These are phyloP conservation scores for Nannizziopsis barbatae DNA, from an alignment of 2,329 filamentous ascomycete species.

Conservation along the genomic window DNA sequence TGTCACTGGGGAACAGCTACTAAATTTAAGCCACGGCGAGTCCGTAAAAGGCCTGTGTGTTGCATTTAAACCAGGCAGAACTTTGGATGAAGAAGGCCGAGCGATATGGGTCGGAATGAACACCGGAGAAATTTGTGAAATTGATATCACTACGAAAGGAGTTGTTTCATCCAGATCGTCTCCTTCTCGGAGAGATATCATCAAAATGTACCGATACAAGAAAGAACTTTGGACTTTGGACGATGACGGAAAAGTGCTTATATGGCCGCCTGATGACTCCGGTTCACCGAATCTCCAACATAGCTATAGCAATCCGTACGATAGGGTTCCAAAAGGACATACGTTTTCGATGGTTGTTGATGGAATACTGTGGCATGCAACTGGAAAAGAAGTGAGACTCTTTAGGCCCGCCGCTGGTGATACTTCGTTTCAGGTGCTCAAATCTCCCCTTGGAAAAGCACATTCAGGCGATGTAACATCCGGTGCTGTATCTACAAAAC, in stretches of 20 bases:
- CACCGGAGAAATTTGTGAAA: constrained; percentile 75
- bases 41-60: constrained; percentile 70
- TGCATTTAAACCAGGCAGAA: constrained; percentile 69
- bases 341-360: constrained; percentile 83
- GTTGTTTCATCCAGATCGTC: constrained; percentile 59
- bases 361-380: constrained; percentile 75
- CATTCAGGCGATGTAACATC: constrained; percentile 79
- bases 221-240: constrained; percentile 92
- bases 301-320: constrained; percentile 56
- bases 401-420: constrained; percentile 63
- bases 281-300: constrained; percentile 63
- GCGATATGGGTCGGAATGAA: constrained; percentile 85
- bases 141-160: constrained; percentile 65
- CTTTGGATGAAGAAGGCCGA: constrained; percentile 68
- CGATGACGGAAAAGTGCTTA: constrained; percentile 70
- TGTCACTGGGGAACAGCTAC: constrained; percentile 64
- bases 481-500: constrained; percentile 61
- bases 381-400: constrained; percentile 75
- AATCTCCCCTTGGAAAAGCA: constrained; percentile 57
- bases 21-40: constrained; percentile 75
- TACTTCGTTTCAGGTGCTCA: constrained; percentile 64
- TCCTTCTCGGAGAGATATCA: constrained; percentile 67
- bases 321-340: constrained; percentile 67
- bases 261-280: constrained; percentile 71
- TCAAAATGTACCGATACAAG: constrained; percentile 73